Evolutionary conservation across 1,139 yeast species (phyloP), one percentile per base, ranked within the genome.

Genomic region (Barnettozyma hawaiiensis): DNA sequence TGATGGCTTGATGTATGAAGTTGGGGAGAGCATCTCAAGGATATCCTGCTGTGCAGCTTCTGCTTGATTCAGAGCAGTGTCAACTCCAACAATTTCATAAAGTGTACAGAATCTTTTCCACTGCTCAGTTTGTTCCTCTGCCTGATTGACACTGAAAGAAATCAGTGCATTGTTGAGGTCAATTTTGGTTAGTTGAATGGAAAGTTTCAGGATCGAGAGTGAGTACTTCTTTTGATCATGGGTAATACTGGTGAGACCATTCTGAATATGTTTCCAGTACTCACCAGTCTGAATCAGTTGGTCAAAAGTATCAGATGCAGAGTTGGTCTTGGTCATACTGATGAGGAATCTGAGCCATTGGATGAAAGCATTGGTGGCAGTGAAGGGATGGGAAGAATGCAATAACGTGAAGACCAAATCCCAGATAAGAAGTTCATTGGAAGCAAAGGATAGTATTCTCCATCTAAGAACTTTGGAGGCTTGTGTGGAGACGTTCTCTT

Each of bases 51-150:
- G 63, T 0, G 95, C 94, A 11, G 89, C 96, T 52, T 81, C 81
- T 0, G 92, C 80, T 61, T 89, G 97, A 55, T 89, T 90, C 54
- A 85, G 66, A 0, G 96, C 85, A 0, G 96, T 81, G 59, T 89
- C 97, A 38, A 89, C 73, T 2, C 89, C 94, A 32, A 86, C 65
- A 39, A 89, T 83, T 57, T 89, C 96, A 51, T 78, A 83, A 12
- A 89, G 64, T 0, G 96, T 85, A 27, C 78, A 70, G 54, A 70
- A 89, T 47, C 86, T 70, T 38, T 76, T 72, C 96, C 96, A 89
- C 37, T 78, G 76, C 14, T 66, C 67, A 29, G 75, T 54, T 40
- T 71, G 68, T 3, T 54, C 52, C 0, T 57, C 56, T 3, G 54
- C 54, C 1, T 66, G 50, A 0, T 53, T 20, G 0, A 53, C 44